These are phyloP conservation scores for Glycyrrhiza uralensis DNA, from an alignment of 306 rosid genomes.

Conservation along the genomic window DNA sequence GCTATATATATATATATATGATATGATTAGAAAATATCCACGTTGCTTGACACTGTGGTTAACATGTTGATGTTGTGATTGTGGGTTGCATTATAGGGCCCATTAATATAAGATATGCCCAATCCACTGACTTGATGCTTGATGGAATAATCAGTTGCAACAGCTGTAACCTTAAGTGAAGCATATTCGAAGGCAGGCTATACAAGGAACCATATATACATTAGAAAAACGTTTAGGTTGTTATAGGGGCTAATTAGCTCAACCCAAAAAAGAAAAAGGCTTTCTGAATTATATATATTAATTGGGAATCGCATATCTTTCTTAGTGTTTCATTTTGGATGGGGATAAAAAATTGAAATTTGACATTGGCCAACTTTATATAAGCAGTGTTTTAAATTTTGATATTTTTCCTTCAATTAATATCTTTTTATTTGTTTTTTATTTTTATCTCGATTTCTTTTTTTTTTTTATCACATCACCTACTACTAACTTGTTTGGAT, in stretches of 20 bases:
- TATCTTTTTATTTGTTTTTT: too few species aligned
- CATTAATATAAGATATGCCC: slow-evolving; percentile 31
- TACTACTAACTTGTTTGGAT: too few species aligned
- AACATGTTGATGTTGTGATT: slow-evolving; percentile 37
- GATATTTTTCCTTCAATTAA: too few species aligned
- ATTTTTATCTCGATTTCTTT: too few species aligned
- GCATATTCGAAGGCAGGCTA: slow-evolving; percentile 41
- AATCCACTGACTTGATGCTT: slow-evolving; percentile 26
- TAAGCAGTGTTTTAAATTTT: too few species aligned
- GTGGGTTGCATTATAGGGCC: slow-evolving; percentile 52
- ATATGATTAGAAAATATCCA: slow-evolving; percentile 25
- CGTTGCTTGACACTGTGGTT: slow-evolving; percentile 29
- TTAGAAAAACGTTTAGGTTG: not conserved
- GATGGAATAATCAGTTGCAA: slow-evolving; percentile 17
- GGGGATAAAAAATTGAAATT: not conserved
- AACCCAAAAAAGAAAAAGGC: too few species aligned
- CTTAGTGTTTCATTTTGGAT: not conserved
- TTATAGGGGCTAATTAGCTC: too few species aligned
- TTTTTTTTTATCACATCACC: too few species aligned
- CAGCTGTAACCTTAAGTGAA: slow-evolving; percentile 46
- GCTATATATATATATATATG: too few species aligned
- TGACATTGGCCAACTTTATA: not conserved
- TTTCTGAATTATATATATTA: too few species aligned
- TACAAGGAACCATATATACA: not conserved
- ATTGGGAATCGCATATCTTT: too few species aligned